Evolutionary conservation across 1,284 basidiomycete species (phyloP).

Genomic region (Golubevia sp.): DNA sequence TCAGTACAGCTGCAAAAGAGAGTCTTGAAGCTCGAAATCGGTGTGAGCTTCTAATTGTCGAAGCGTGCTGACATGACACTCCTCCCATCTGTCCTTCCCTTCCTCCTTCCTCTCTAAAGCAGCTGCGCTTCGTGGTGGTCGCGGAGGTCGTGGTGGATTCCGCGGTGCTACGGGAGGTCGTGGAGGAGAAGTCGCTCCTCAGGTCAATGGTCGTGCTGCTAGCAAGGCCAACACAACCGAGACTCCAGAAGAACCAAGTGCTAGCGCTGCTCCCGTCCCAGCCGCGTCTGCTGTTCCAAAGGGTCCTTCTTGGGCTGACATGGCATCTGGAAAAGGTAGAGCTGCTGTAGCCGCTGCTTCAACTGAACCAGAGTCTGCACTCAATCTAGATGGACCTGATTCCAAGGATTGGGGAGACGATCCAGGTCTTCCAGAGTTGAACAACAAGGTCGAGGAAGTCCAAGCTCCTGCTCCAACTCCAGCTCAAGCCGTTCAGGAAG

Average conservation of each 20-base stretch:
- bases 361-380: slow-evolving; percentile 4
- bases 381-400: background rate
- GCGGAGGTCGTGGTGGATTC: slow-evolving; percentile 43
- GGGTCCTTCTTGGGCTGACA: slow-evolving; percentile 10
- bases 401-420: background rate
- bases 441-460: background rate
- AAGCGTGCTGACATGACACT: no score
- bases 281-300: slow-evolving; percentile 17
- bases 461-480: background rate
- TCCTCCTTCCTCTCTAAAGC: background rate
- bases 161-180: slow-evolving; percentile 28
- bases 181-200: slow-evolving; percentile 36
- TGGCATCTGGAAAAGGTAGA: slow-evolving; percentile 11
- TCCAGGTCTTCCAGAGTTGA: background rate
- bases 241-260: slow-evolving; percentile 14
- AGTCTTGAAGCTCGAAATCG: slow-evolving; percentile 24
- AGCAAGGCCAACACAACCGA: slow-evolving; percentile 14
- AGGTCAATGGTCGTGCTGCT: slow-evolving; percentile 36
- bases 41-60: slow-evolving; percentile 23
- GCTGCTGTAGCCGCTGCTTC: slow-evolving; percentile 12
- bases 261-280: slow-evolving; percentile 17
- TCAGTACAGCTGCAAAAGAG: no score
- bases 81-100: background rate
- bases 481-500: slow-evolving; percentile 12
- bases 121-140: slow-evolving; percentile 34